Base-by-base conservation (phyloP, 768 basidiomycete genomes). In the Boletellus ananas region DNA sequence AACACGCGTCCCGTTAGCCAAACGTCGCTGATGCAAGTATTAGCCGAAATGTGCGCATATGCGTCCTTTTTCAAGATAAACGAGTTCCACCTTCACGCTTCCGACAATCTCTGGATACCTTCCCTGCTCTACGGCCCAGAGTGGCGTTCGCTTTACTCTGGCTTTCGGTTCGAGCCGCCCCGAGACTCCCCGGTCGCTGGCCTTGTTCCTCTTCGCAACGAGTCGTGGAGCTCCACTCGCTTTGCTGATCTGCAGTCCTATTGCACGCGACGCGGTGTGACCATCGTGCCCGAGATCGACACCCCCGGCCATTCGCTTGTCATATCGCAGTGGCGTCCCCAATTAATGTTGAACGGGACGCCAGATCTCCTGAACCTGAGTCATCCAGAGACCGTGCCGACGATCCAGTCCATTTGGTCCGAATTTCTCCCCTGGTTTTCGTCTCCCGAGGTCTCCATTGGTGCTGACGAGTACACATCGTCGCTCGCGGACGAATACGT, bases 61-160 rank as follows among this genome's bases (percentile, higher is more conserved):
- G 73, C 74, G 0, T 74, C 73, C 2, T 75, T 74, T 56, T 75
- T 72, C 68, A 75, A 75, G 56, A 55, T 75, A 5, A 71, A 74
- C n/a, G 69, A 71, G 48, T 61, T 74, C 38, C 74, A 75, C 31
- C 48, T 76, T 5, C 74, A 75, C 58, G 71, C 74, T 4, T 74
- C 73, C 1, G 74, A 75, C 58, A 67, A 74, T 21, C 44, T 73
- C 11, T 74, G 74, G 73, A 70, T 74, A 58, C 70, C 70, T 31
- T 67, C 66, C 12, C 60, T 70, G 29, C 63, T 74, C 21, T 65
- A 70, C 21, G 69, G 70, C n/a, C 56, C 61, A 4, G 64, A 60
- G n/a, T 75, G 72, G 73, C 66, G 62, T 23, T 57, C 68, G 8
- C 63, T 76, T 2, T 76, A 75, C 53, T 66, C 75, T 12, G 70